Conservation (phyloP, 495 filamentous ascomycete genomes). For the Aspergillus campestris region DNA sequence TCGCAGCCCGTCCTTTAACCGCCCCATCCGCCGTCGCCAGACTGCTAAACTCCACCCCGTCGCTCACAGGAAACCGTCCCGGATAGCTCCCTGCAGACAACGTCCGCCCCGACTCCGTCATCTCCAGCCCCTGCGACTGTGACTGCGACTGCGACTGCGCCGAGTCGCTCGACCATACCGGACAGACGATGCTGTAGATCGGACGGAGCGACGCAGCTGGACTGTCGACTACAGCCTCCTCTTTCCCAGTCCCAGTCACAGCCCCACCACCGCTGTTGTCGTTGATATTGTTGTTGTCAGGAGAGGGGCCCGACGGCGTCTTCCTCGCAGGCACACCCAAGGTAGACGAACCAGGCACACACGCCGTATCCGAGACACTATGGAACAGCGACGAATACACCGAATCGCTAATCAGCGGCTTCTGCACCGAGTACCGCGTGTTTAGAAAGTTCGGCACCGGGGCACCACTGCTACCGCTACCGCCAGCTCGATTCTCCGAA, state of each 20-base stretch:
- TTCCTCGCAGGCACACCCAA: conserved; percentile 6
- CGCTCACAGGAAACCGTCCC: conserved; percentile 28
- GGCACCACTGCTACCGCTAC: background rate
- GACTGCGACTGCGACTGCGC: background rate
- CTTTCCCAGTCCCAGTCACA: conserved; percentile 4
- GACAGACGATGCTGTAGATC: conserved; percentile 3
- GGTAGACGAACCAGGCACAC: too few relatives aligned
- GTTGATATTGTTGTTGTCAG: background rate
- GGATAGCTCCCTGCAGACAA: conserved; percentile 29
- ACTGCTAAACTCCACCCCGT: conserved; percentile 18
- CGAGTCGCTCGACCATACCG: conserved; percentile 8
- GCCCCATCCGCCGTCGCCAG: conserved; percentile 17
- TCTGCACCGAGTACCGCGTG: background rate
- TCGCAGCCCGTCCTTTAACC: conserved; percentile 18
- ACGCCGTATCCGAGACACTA: background rate
- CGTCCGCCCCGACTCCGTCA: conserved; percentile 1
- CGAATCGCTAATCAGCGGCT: conserved; percentile 5
- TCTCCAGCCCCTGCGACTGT: conserved; percentile 1
- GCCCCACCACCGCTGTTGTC: conserved; percentile 3
- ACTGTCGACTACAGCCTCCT: too few relatives aligned
- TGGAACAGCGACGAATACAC: conserved; percentile 7
- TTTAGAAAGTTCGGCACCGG: background rate
- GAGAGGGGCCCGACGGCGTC: conserved; percentile 1
- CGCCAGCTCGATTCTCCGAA: background rate
- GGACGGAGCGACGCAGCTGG: background rate